Base-by-base conservation (phyloP, 805 yeast species). In the Kluyveromyces dobzhanskii region DNA sequence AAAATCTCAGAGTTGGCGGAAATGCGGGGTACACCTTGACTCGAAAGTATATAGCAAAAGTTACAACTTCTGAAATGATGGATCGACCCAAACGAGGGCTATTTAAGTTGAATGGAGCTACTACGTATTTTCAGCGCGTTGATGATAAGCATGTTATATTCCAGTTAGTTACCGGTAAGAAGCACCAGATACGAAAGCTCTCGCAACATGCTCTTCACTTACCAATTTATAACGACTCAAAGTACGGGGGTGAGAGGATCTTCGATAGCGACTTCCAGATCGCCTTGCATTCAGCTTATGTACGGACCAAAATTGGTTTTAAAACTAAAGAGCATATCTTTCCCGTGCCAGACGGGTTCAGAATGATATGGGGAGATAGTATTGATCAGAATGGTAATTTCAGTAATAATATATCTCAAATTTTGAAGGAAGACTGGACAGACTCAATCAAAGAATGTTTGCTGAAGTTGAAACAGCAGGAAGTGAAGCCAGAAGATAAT, bases 121-220 rank as follows among this genome's bases (percentile, higher is more conserved):
- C 32, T 11, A 44, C 53, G 8, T 42, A 42, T 32, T 56, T 45
- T 30, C 44, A 40, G 36, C 33, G 42, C 23, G 40, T 48, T 5
- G 54, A 46, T 13, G 44, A 50, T 5, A 41, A 46, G 17, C 43
- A 61, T 11, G 43, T 56, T 5, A 42, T 59, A 0, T 28, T 66
- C 7, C 62, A 66, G 40, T 42, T 67, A 8, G 42, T 46, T 1
- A 62, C 71, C 2, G 71, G 71, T 1, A 51, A 56, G 39, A 67
- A 65, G 35, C 71, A 65, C 38, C 73, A 68, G 38, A 59, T 68
- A 8, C 47, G 71, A 32, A 39, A 45, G 12, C 69, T 64, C 37
- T 40, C 62, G 2, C 39, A 53, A 2, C 32, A 42, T 3, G 40
- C 28, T 0, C 25, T 64, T 4, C 33, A 43, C 1, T 41, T 38